phyloP scores from a whole-genome alignment of 2,329 filamentous ascomycete genomes.

The Penicillium corylophilum region DNA sequence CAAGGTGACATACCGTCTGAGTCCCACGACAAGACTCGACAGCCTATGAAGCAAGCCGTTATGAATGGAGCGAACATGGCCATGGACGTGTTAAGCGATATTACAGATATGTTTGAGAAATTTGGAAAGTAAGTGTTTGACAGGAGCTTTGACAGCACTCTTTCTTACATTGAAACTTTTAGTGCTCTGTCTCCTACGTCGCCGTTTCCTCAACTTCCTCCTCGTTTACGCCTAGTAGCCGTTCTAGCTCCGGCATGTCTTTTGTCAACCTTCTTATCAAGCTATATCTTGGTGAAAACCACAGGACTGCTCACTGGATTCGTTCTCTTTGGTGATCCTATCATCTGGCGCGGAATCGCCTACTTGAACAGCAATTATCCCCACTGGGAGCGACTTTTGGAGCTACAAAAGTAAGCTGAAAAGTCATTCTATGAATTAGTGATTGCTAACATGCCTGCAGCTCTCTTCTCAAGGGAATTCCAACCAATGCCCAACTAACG shows the following conservation, averaged over 20 bases:
- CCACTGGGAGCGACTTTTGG: constrained; percentile 72
- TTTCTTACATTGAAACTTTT: constrained; percentile 4
- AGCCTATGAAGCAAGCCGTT: constrained; percentile 72
- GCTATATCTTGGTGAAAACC: constrained; percentile 64
- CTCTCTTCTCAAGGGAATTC: constrained; percentile 75
- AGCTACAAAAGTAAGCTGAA: constrained; percentile 59
- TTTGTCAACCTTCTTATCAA: constrained; percentile 54
- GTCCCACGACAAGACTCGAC: constrained; percentile 72
- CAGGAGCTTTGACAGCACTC: background rate
- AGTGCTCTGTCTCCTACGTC: constrained; percentile 63
- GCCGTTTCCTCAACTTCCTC: constrained; percentile 58
- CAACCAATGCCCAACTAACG: constrained; percentile 81
- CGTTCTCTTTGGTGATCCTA: constrained; percentile 75
- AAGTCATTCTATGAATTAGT: no score
- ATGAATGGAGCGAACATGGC: constrained; percentile 73
- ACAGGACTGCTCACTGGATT: constrained; percentile 68
- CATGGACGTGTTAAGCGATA: constrained; percentile 64
- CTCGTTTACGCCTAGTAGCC: constrained; percentile 56
- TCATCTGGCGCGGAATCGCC: constrained; percentile 61
- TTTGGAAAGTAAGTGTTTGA: constrained; percentile 54
- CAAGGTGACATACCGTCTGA: constrained; percentile 51
- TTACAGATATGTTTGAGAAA: constrained; percentile 63
- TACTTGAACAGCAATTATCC: constrained; percentile 56
- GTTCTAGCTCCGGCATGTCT: constrained; percentile 55
- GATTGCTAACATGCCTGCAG: constrained; percentile 29